Conservation (phyloP, 495 filamentous ascomycete species). For the Hyphodiscus hymeniophilus region DNA sequence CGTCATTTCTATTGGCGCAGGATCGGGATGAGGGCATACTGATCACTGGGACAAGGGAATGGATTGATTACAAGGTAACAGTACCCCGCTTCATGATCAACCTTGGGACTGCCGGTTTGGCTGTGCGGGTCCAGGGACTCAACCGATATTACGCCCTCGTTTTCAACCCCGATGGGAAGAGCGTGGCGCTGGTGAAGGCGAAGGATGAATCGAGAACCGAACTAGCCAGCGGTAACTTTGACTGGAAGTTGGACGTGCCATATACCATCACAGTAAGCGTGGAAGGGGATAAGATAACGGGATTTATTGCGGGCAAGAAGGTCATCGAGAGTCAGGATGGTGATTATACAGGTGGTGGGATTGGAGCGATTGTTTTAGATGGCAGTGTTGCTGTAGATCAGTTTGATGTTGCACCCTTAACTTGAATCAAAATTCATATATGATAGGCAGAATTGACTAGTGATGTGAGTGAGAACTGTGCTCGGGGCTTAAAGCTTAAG, state of each 20-base stretch:
- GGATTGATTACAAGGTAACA: conserved; percentile 21
- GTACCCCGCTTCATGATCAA: conserved; percentile 17
- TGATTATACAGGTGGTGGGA: conserved; percentile 17
- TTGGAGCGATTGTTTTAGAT: conserved; percentile 19
- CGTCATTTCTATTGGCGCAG: conserved; percentile 20
- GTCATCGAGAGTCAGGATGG: conserved; percentile 11
- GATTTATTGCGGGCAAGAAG: conserved; percentile 3
- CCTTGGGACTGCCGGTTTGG: conserved; percentile 19
- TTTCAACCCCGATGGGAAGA: conserved; percentile 5
- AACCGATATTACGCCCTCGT: conserved; percentile 23
- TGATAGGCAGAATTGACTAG: no score
- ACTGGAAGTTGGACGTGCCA: conserved; percentile 20
- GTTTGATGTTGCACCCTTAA: conserved; percentile 13
- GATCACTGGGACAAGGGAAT: conserved; percentile 25
- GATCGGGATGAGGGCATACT: conserved; percentile 23
- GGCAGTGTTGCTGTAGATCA: conserved; percentile 16
- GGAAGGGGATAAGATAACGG: conserved; percentile 4
- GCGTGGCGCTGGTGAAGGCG: conserved; percentile 17
- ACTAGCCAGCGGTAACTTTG: conserved; percentile 8
- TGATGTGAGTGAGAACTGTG: no score
- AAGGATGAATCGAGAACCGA: conserved; percentile 15
- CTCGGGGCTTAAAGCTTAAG: no score
- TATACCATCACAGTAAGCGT: conserved; percentile 16
- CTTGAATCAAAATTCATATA: no score
- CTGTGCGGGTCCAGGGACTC: conserved; percentile 21